Percentiles rank a stretch among this genome's conserved stretches.
Evolutionary conservation across 169 alveolate genomes (phyloP).

Genomic region (Cardiosporidium cionae): DNA sequence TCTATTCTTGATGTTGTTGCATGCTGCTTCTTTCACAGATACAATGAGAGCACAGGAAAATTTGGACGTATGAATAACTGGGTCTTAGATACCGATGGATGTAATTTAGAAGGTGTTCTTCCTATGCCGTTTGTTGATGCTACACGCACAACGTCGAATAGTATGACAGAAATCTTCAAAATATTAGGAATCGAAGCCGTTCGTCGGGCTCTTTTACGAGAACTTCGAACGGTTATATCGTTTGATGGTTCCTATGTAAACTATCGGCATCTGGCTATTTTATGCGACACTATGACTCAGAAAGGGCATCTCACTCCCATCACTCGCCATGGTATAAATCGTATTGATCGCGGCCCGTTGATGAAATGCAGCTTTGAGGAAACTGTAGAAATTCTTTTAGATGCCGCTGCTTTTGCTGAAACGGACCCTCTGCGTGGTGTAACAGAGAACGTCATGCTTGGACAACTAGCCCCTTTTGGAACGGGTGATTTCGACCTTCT

Average conservation of each 20-base stretch:
- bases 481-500: constrained; percentile 84
- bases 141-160: constrained; percentile 90
- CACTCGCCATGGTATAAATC: constrained; percentile 98
- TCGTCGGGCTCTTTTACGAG: constrained; percentile 88
- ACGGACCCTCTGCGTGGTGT: constrained; percentile 80
- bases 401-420: constrained; percentile 97
- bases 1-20: no score
- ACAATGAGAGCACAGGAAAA: constrained; percentile 65
- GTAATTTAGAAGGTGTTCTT: constrained; percentile 87
- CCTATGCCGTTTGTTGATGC: constrained; percentile 82
- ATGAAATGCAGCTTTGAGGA: constrained; percentile 98
- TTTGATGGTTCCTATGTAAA: constrained; percentile 84
- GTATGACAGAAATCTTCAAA: constrained; percentile 87
- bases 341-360: constrained; percentile 94
- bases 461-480: constrained; percentile 86
- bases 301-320: constrained; percentile 97
- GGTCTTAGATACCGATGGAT: constrained; percentile 98
- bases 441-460: constrained; percentile 90
- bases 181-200: constrained; percentile 98
- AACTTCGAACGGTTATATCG: constrained; percentile 78
- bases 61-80: constrained; percentile 83
- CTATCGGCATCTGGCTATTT: constrained; percentile 94
- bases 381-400: constrained; percentile 97
- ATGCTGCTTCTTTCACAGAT: no score
- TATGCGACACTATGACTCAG: constrained; percentile 99